Evolutionary conservation across 1,284 basidiomycete species (phyloP), one percentile per base, ranked within the genome.

Genomic region (Kwoniella shivajii): DNA sequence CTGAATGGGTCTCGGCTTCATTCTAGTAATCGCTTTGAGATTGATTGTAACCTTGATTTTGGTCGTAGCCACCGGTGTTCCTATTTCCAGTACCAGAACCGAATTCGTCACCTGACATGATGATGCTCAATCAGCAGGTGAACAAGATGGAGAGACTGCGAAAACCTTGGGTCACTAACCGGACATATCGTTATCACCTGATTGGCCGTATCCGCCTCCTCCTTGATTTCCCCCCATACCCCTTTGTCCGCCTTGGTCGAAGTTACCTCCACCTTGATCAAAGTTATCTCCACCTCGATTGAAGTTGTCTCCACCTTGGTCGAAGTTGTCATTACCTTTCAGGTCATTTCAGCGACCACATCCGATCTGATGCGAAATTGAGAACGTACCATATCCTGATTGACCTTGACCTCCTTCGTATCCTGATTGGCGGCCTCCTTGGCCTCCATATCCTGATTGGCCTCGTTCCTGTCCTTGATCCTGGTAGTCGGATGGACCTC

Each of bases 41-140:
- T 34, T 51, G 50, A 43, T 30, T 41, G 50, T 51, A 51, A 16
- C 50, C 50, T 36, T 51, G 50, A 14, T 38, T 24, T 34, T 51
- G 50, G 10, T 38, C 50, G 20, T 27, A 38, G n/a, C 37, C 37
- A 18, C 27, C 41, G 37, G 39, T 24, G 14, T 29, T 27, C 30
- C 47, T 16, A 26, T 16, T 49, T 5, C 47, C 47, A 29, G 47
- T 39, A n/a, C 22, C 24, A 22, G 38, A 26, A 30, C 33, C n/a
- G 39, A 43, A 51, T 10, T 51, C 50, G 18, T 51, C 50, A 30
- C 50, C 50, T 51, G 14, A n/a, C n/a, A n/a, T 20, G 18, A 6
- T 24, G 18, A 0, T 30, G 11, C 7, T 30, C n/a, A 9, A 16
- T 47, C 4, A 26, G 41, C 16, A 18, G 11, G n/a, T 4, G 14